These are phyloP conservation scores for Paramecium sonneborni DNA, from an alignment of 73 alveolate species.

Conservation along the genomic window DNA sequence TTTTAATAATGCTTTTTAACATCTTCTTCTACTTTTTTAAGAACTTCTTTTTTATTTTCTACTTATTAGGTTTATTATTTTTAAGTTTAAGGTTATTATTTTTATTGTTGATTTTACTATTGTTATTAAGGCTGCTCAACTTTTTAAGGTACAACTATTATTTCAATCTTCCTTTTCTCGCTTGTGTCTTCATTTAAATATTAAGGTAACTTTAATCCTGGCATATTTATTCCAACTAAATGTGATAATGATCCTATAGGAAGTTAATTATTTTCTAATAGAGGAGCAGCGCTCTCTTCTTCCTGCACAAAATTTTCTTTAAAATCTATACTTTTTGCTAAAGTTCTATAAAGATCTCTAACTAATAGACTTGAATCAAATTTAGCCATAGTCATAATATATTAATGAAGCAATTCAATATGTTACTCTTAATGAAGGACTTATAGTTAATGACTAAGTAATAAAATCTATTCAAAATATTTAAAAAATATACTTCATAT, in stretches of 20 bases:
- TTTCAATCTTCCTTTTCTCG: neutral
- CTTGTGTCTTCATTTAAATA: neutral
- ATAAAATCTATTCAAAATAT: neutral
- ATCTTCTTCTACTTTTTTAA: constrained; percentile 7
- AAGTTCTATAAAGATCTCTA: constrained; percentile 8
- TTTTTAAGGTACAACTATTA: neutral
- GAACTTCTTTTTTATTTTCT: neutral
- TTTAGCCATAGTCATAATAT: neutral
- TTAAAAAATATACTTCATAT: neutral
- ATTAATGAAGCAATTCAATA: neutral
- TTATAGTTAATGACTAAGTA: neutral
- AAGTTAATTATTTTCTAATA: neutral
- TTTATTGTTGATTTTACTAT: neutral
- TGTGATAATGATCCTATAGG: neutral
- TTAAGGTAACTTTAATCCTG: neutral
- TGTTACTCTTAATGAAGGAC: neutral
- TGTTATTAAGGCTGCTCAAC: neutral
- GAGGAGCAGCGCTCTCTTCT: neutral
- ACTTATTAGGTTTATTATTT: neutral
- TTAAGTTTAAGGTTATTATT: neutral
- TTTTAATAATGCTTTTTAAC: neutral
- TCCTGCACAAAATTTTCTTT: neutral
- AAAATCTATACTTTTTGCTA: neutral
- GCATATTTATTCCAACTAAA: neutral
- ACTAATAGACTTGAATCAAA: constrained; percentile 7